Conservation (phyloP, 495 filamentous ascomycete species). For the Lasiosphaeria miniovina region DNA sequence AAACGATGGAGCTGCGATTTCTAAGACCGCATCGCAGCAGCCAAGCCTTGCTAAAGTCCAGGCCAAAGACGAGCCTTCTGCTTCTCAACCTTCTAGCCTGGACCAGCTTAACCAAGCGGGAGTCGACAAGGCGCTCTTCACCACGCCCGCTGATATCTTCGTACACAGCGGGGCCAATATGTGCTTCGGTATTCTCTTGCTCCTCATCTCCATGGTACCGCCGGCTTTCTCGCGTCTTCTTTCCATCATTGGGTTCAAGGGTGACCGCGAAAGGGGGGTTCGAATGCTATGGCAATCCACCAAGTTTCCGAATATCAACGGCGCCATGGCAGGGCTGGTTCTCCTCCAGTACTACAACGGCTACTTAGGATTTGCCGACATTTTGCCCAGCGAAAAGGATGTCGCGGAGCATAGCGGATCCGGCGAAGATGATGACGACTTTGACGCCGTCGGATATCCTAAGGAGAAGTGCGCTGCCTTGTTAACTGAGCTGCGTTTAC, state of each 20-base stretch:
- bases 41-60: not conserved
- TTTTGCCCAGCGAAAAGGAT: slow-evolving; percentile 63
- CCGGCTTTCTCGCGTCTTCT: slow-evolving; percentile 82
- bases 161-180: slow-evolving; percentile 84
- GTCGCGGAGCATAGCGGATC: slow-evolving; percentile 40
- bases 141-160: slow-evolving; percentile 74
- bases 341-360: slow-evolving; percentile 86
- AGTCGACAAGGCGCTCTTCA: slow-evolving; percentile 52
- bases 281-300: slow-evolving; percentile 90
- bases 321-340: slow-evolving; percentile 79
- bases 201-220: slow-evolving; percentile 87
- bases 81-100: slow-evolving; percentile 1
- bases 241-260: slow-evolving; percentile 85
- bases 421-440: slow-evolving; percentile 20
- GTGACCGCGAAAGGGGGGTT: slow-evolving; percentile 80
- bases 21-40: not conserved
- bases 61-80: not conserved
- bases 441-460: slow-evolving; percentile 65
- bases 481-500: slow-evolving; percentile 66
- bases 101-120: slow-evolving; percentile 24
- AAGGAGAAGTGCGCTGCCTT: slow-evolving; percentile 64
- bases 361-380: slow-evolving; percentile 80
- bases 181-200: slow-evolving; percentile 80
- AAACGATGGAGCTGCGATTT: not conserved
- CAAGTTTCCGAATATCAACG: slow-evolving; percentile 84